Evolutionary conservation across 2,329 filamentous ascomycete species (phyloP).

Genomic region (Colletotrichum lupini): DNA sequence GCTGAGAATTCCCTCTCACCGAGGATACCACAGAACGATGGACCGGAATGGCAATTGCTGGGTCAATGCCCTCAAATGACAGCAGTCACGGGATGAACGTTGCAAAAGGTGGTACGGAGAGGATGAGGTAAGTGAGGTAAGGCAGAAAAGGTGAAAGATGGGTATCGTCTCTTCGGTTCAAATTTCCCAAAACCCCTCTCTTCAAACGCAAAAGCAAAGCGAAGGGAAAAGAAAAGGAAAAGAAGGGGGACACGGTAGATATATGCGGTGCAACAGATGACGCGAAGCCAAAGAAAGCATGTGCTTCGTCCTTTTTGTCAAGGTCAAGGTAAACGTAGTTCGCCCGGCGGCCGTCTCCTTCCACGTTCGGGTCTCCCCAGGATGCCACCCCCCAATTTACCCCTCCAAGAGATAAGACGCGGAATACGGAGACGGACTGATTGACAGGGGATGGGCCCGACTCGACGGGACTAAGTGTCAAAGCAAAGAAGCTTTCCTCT

Average conservation of each 20-base stretch:
- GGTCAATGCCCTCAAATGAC: not conserved
- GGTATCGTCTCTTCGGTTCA: not conserved
- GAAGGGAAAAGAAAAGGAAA: not conserved
- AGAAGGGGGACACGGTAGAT: not conserved
- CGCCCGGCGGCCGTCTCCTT: not conserved
- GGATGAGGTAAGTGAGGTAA: not conserved
- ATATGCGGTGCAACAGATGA: constrained; percentile 13
- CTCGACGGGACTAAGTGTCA: not conserved
- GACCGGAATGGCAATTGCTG: not conserved
- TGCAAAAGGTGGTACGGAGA: not conserved
- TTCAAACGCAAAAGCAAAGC: not conserved
- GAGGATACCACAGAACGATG: not conserved
- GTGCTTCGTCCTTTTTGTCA: not conserved
- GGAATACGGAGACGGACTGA: not conserved
- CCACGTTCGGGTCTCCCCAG: not conserved
- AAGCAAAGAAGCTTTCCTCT: not conserved
- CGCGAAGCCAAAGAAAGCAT: constrained; percentile 4
- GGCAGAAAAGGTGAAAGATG: not conserved
- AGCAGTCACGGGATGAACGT: not conserved
- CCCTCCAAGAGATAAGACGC: constrained; percentile 5
- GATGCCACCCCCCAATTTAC: not conserved
- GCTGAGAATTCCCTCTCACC: not conserved
- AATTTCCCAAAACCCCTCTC: not conserved
- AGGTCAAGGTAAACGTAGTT: not conserved
- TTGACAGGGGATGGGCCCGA: not conserved